Conservation (phyloP, 75 land plant genomes). For the Pinus taeda region DNA sequence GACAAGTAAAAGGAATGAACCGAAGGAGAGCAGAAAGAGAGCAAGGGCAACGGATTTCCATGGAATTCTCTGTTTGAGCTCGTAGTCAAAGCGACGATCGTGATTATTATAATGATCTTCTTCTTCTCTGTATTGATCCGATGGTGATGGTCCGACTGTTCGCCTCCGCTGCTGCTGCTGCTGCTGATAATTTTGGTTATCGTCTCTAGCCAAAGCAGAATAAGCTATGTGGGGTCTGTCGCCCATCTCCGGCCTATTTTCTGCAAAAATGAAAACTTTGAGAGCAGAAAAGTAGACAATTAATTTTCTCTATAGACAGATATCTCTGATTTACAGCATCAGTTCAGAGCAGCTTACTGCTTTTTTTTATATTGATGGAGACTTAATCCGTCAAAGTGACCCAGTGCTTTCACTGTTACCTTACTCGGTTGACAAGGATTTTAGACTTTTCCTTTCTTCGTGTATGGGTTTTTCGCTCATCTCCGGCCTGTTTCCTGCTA, state of each 20-base stretch:
- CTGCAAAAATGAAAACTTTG: no score
- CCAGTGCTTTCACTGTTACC: no score
- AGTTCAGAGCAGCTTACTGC: no score
- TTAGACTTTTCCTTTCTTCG: no score
- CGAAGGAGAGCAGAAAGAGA: constrained; percentile 65
- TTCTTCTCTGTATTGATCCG: constrained; percentile 6
- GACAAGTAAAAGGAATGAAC: constrained; percentile 64
- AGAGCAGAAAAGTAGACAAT: no score
- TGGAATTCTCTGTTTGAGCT: constrained; percentile 76
- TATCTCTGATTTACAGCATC: no score
- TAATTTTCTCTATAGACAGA: no score
- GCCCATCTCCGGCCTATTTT: constrained; percentile 33
- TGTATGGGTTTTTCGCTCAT: constrained; percentile 49
- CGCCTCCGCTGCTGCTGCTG: constrained; percentile 11
- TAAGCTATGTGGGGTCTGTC: constrained; percentile 59
- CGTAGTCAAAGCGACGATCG: constrained; percentile 67
- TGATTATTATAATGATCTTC: constrained; percentile 14
- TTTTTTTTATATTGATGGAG: no score
- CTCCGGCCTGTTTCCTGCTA: background rate
- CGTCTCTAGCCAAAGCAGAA: constrained; percentile 48
- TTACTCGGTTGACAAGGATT: no score
- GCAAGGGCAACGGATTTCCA: constrained; percentile 95
- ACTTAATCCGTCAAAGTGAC: no score
- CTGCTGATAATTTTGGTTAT: constrained; percentile 9
- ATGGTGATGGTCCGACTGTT: background rate